A percentile compares a stretch with the other conserved stretches of the same genome.
These are phyloP conservation scores for Lactarius pseudohatsudake DNA, from an alignment of 768 basidiomycete species.

Conservation along the genomic window DNA sequence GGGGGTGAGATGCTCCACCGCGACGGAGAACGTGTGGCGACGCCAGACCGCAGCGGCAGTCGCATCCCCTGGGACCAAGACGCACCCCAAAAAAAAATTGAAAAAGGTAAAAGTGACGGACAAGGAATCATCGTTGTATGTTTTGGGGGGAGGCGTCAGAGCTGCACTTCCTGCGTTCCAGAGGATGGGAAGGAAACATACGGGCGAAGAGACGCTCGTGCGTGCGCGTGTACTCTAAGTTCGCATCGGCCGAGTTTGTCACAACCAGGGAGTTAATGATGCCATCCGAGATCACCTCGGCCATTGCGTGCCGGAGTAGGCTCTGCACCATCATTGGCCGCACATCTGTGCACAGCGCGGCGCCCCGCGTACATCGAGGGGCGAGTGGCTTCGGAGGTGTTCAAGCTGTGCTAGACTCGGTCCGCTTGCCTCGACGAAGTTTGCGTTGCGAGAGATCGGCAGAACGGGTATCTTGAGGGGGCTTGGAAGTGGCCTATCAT, in stretches of 20 bases:
- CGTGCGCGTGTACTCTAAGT: conserved; percentile 77
- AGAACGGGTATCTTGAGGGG: not conserved
- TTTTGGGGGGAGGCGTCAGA: not conserved
- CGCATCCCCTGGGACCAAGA: conserved; percentile 62
- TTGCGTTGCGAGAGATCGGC: not conserved
- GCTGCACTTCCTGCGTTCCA: not conserved
- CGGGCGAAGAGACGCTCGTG: conserved; percentile 86
- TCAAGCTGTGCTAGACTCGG: not conserved
- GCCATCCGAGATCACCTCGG: conserved; percentile 73
- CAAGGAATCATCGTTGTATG: too few relatives aligned
- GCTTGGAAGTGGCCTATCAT: not conserved
- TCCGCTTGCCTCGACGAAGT: not conserved
- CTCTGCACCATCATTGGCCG: conserved; percentile 73
- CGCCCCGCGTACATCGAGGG: conserved; percentile 45
- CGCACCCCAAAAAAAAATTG: too few relatives aligned
- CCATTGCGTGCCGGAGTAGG: conserved; percentile 76
- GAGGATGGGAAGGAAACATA: conserved; percentile 41
- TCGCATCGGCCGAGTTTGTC: conserved; percentile 82
- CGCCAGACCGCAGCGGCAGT: conserved; percentile 88
- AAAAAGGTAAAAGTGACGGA: not conserved
- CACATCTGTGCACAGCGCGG: conserved; percentile 29
- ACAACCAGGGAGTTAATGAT: conserved; percentile 84
- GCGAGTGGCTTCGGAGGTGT: conserved; percentile 33
- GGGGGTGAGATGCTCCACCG: conserved; percentile 72
- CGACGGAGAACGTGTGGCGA: conserved; percentile 84